A percentile compares a stretch with the other conserved stretches of the same genome.
phyloP scores from a whole-genome alignment of 257 asterid genomes.

The Solanum pennellii region DNA sequence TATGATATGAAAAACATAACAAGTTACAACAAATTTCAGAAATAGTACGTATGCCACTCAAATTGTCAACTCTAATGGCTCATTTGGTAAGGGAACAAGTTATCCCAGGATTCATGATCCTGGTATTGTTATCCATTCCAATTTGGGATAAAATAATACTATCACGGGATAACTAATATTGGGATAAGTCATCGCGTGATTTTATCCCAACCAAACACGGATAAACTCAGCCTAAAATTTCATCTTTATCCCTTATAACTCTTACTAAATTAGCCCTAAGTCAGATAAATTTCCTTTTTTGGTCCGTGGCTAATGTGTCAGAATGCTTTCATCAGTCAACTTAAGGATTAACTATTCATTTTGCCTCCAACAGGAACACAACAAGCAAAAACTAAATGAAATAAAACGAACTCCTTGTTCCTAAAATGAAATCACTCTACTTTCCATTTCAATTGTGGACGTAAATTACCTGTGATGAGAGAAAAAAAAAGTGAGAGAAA shows the following conservation, averaged over 20 bases:
- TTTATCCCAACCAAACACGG: background rate
- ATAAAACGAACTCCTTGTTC: background rate
- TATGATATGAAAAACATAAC: background rate
- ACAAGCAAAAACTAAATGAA: background rate
- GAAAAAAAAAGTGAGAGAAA: background rate
- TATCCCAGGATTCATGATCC: background rate
- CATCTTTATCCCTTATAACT: background rate
- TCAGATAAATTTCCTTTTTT: background rate
- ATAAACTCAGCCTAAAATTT: background rate
- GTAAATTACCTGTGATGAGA: background rate
- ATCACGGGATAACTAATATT: background rate
- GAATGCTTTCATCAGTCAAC: background rate
- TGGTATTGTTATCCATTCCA: background rate
- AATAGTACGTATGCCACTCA: background rate
- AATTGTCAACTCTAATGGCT: background rate
- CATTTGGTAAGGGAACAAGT: background rate
- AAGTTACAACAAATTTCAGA: background rate
- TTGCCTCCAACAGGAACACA: background rate
- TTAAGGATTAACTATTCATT: background rate
- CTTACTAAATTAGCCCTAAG: background rate
- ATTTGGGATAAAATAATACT: background rate
- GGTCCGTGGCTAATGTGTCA: background rate
- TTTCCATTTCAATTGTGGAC: background rate
- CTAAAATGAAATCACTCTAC: background rate
- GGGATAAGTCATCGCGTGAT: background rate